Evolutionary conservation across 176 grass and related monocot species (phyloP).

Genomic region (Phyllostachys edulis): DNA sequence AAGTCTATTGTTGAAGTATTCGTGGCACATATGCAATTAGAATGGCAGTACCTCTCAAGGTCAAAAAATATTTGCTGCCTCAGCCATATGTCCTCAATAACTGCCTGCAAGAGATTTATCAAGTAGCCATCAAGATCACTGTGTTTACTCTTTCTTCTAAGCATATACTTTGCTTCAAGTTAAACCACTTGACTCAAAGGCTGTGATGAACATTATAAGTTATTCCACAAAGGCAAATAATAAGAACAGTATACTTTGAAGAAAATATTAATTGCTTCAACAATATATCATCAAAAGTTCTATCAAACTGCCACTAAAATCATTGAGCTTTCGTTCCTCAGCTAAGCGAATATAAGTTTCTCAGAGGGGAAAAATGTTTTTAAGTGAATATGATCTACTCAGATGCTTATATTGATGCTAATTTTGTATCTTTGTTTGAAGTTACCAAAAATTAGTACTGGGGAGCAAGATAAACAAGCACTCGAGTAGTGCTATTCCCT

Average conservation of each 20-base stretch:
- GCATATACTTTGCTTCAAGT: constrained; percentile 10
- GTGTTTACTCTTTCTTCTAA: constrained; percentile 13
- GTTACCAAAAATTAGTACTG: constrained; percentile 2
- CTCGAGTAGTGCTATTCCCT: background rate
- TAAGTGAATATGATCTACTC: background rate
- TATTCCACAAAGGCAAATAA: constrained; percentile 29
- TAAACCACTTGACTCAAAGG: constrained; percentile 14
- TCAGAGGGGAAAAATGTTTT: background rate
- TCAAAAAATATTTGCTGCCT: constrained; percentile 90
- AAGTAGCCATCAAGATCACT: constrained; percentile 2
- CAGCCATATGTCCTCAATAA: constrained; percentile 60
- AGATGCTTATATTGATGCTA: background rate
- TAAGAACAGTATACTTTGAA: constrained; percentile 32
- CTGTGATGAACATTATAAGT: background rate
- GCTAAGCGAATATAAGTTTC: background rate
- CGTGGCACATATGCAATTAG: constrained; percentile 68
- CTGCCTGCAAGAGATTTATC: constrained; percentile 53
- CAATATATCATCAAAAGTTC: constrained; percentile 22
- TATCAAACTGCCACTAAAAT: constrained; percentile 1
- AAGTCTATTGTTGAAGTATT: constrained; percentile 93
- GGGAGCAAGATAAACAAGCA: constrained; percentile 14
- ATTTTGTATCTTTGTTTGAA: constrained; percentile 11
- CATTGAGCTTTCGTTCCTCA: background rate
- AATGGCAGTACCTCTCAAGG: constrained; percentile 67
- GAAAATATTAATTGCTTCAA: constrained; percentile 46